Base-by-base conservation (phyloP, 192 early-diverging fungal species). In the Gaertneriomyces sp. region DNA sequence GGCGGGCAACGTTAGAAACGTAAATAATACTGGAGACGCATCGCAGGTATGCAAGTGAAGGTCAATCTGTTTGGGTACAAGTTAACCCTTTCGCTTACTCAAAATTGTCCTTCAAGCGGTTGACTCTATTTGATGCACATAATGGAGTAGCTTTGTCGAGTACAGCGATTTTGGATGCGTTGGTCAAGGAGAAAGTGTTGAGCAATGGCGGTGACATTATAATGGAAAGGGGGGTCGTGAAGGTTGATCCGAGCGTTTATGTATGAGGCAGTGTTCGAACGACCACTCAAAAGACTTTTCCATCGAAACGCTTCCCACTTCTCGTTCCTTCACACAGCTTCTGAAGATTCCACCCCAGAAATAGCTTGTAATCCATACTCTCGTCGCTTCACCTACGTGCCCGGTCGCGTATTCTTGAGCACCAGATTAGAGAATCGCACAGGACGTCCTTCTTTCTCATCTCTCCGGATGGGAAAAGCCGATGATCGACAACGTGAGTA, bases 1-100 rank as follows among this genome's bases (percentile, higher is more conserved):
- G n/a, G 47, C 47, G 20, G 11, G 19, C 45, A 63, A 53, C 14
- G 14, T 63, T 33, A 12, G 4, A 20, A 63, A 63, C 38, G 19
- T 5, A 10, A 63, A 63, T 44, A 63, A 63, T 20, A 39, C 5
- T 10, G 61, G 12, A 0, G 54, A 16, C 25, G 59, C 6, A 14
- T 4, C 54, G 54, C 16, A 60, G 42, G 59, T 14, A 17, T 10
- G 39, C 0, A 60, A 17, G 39, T 14, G 43, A 5, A 47, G 4
- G 43, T 16, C n/a, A 45, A 0, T 60, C n/a, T 60, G 10, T 56
- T 20, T 20, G 16, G 14, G n/a, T 10, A 6, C 33, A 14, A 8
- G n/a, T 9, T 51, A 4, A 16, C 5, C 14, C n/a, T 6, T 16
- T 60, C 6, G 40, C 25, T 11, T 6, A 45, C n/a, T 0, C 4